phyloP scores from a whole-genome alignment of 192 early-diverging fungal species.

The Bifiguratus adelaidae region DNA sequence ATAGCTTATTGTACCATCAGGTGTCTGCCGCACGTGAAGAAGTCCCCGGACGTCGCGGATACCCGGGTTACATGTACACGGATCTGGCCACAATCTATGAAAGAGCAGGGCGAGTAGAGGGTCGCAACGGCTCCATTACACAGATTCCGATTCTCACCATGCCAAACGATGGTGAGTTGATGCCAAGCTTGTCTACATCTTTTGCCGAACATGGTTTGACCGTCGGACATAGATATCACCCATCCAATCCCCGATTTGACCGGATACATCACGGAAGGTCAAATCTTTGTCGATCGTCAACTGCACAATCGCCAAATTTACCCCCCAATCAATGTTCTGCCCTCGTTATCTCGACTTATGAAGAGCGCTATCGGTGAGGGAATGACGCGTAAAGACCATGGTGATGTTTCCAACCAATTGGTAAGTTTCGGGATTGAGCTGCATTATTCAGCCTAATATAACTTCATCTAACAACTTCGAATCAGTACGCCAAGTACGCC shows the following conservation, averaged over 20 bases:
- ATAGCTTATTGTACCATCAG: conserved; percentile 4
- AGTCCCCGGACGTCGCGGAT: conserved; percentile 98
- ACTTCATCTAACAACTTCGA: not conserved
- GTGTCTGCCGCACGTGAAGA: conserved; percentile 99
- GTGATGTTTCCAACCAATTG: conserved; percentile 98
- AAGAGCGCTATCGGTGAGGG: conserved; percentile 98
- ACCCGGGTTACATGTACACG: conserved; percentile 99
- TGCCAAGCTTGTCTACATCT: not conserved
- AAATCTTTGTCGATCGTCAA: conserved; percentile 98
- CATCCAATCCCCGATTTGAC: conserved; percentile 99
- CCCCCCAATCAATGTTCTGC: conserved; percentile 98
- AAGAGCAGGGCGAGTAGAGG: conserved; percentile 94
- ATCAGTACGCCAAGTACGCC: conserved; percentile 94
- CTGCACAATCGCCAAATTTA: conserved; percentile 98
- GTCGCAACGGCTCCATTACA: conserved; percentile 95
- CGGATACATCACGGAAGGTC: conserved; percentile 99
- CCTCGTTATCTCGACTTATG: conserved; percentile 98
- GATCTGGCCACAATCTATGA: conserved; percentile 99
- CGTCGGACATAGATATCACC: conserved; percentile 91
- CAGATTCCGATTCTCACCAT: conserved; percentile 99
- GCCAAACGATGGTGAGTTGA: conserved; percentile 87
- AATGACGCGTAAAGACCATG: conserved; percentile 95
- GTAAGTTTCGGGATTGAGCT: conserved; percentile 16
- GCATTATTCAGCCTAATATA: not conserved
- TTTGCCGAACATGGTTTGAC: too few relatives aligned